Evolutionary conservation across 768 basidiomycete species (phyloP), one percentile per base, ranked within the genome.

Genomic region (Boletellus emodensis): DNA sequence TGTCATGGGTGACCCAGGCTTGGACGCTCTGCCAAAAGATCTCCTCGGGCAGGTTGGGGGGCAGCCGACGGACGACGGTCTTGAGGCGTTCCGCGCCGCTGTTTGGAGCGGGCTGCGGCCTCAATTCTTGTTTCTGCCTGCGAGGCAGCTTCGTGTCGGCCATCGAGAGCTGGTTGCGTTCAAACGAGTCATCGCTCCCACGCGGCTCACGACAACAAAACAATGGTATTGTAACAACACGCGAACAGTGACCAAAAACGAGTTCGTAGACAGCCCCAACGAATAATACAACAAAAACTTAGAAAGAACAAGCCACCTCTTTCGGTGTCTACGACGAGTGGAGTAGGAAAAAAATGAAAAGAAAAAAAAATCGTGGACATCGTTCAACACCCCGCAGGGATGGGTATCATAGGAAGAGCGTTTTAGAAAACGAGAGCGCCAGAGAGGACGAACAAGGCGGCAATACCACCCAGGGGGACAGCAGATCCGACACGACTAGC

Each of bases 1-100:
- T 81, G 33, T 91, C 84, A 15, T 88, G 84, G 1, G 81, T 76
- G 14, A 94, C 86, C 94, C 94, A 98, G 2, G 75, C 64, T 46
- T 83, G 75, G 3, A 94, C 91, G 54, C 89, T 91, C 60, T 87
- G 82, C 95, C 95, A 99, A 71, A 99, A 98, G 46, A 96, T 71
- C 2, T 83, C 83, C 59, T 94, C 93, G 4, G 95, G 95, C 3
- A 99, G 75, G 60, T 94, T 92, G 12, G 94, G 88, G 0, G 95
- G 95, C 5, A 97, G 75, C 35, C 91, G 74, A 38, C 95, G 83
- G 15, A 97, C 85, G 56, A 96, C 79, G 28, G 84, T 84, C 76
- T 99, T 98, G 60, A 93, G 72, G 5, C 87, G 81, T 54, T 87
- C 85, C 5, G 69, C 68, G 17, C 70, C 68, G 17, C 49, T 30